Percentiles rank a stretch among this genome's conserved stretches.
These are phyloP conservation scores for Agaricus blazei DNA, from an alignment of 768 basidiomycete genomes.

Conservation along the genomic window DNA sequence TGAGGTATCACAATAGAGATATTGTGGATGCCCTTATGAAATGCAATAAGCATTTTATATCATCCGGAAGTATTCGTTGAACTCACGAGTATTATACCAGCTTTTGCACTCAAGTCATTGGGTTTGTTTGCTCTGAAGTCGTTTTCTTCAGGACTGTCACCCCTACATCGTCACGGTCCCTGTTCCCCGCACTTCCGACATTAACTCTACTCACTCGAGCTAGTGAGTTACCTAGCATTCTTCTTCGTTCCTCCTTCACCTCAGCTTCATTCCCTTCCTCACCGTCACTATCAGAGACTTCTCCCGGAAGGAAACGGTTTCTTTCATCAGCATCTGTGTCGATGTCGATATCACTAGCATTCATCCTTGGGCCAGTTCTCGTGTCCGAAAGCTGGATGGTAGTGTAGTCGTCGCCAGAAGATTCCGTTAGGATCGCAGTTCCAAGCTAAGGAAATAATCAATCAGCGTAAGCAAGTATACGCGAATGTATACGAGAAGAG, in stretches of 20 bases:
- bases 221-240: slow-evolving; percentile 35
- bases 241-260: slow-evolving; percentile 17
- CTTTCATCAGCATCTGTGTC: slow-evolving; percentile 21
- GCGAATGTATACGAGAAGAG: slow-evolving; percentile 1
- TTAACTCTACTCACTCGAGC: slow-evolving; percentile 48
- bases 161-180: slow-evolving; percentile 18
- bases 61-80: neutral
- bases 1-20: slow-evolving; percentile 93
- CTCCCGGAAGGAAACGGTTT: slow-evolving; percentile 23
- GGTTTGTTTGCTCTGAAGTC: slow-evolving; percentile 4
- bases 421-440: slow-evolving; percentile 76
- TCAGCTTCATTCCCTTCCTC: slow-evolving; percentile 24
- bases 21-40: slow-evolving; percentile 84
- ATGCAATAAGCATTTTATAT: neutral
- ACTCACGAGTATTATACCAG: slow-evolving; percentile 81
- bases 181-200: slow-evolving; percentile 20
- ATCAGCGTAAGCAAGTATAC: neutral
- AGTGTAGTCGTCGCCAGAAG: slow-evolving; percentile 23
- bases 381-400: slow-evolving; percentile 43
- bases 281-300: slow-evolving; percentile 24
- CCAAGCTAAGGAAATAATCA: slow-evolving; percentile 51
- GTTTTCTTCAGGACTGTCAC: slow-evolving; percentile 6
- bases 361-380: slow-evolving; percentile 25
- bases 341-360: slow-evolving; percentile 3
- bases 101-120: slow-evolving; percentile 65